Conservation (phyloP, 1,284 basidiomycete species). For the Sparassis latifolia region DNA sequence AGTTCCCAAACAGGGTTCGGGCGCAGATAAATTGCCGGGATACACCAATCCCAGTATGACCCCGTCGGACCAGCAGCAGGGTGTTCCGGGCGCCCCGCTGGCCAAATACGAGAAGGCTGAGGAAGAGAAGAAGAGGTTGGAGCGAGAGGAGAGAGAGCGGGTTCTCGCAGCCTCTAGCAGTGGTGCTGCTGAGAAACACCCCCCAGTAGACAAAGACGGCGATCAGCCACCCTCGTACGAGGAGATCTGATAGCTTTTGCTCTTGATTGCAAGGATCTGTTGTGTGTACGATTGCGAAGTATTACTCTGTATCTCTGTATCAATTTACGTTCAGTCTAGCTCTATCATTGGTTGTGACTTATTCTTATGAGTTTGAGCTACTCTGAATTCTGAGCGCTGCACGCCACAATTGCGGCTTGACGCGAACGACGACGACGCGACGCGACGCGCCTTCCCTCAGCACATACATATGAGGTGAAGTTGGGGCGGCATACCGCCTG, state of each 20-base stretch:
- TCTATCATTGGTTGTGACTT: too few relatives aligned
- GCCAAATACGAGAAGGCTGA: slow-evolving; percentile 29
- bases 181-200: slow-evolving; percentile 8
- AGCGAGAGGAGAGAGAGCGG: slow-evolving; percentile 47
- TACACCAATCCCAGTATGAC: too few relatives aligned
- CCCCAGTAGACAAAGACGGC: slow-evolving; percentile 16
- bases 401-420: too few relatives aligned
- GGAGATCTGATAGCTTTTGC: slow-evolving; percentile 32
- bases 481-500: too few relatives aligned
- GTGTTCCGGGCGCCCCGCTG: not conserved
- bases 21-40: not conserved
- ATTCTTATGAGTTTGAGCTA: too few relatives aligned
- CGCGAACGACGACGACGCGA: too few relatives aligned
- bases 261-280: not conserved
- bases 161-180: slow-evolving; percentile 31
- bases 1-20: slow-evolving; percentile 2
- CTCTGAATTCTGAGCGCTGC: too few relatives aligned
- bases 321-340: too few relatives aligned
- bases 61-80: not conserved
- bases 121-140: slow-evolving; percentile 35
- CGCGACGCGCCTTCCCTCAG: too few relatives aligned
- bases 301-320: too few relatives aligned
- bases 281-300: not conserved
- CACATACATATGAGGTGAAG: too few relatives aligned
- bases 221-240: slow-evolving; percentile 64